Conservation (phyloP, 2,329 filamentous ascomycete species). For the Talaromyces islandicus region DNA sequence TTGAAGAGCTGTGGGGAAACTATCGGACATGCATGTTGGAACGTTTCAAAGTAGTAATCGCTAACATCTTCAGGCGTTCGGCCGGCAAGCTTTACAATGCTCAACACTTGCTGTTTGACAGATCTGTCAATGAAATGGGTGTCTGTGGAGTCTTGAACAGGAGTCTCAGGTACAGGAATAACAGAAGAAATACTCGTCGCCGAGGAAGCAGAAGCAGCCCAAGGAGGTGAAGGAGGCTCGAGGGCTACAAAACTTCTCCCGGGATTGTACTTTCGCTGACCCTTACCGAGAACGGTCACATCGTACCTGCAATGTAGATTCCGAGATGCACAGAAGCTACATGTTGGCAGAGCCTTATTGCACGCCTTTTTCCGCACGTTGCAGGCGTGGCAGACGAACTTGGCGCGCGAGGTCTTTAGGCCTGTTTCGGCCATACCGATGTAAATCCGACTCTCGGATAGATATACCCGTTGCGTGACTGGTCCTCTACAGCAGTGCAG, state of each 20-base stretch:
- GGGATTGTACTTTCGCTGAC: conserved; percentile 7
- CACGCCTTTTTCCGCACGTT: conserved; percentile 8
- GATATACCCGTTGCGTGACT: neutral
- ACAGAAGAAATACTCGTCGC: neutral
- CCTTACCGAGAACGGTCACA: neutral
- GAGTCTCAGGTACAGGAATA: neutral
- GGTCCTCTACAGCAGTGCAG: neutral
- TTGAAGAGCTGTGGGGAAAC: conserved; percentile 2
- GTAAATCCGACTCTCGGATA: neutral
- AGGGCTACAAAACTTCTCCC: conserved; percentile 7
- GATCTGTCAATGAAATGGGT: neutral
- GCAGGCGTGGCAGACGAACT: conserved; percentile 7
- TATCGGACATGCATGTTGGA: conserved; percentile 4
- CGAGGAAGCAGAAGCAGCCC: neutral
- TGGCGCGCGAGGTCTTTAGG: neutral
- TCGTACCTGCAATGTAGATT: conserved; percentile 7
- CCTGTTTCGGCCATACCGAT: neutral
- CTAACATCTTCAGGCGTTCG: neutral
- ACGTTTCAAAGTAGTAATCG: conserved; percentile 5
- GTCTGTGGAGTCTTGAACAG: neutral
- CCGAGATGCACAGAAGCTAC: conserved; percentile 5
- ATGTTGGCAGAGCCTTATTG: conserved; percentile 5
- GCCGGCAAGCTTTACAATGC: neutral
- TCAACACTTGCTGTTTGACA: neutral
- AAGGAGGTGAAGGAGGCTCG: neutral